These are phyloP conservation scores for Dryadomyces sulphureus DNA, from an alignment of 2,329 filamentous ascomycete species.

Conservation along the genomic window DNA sequence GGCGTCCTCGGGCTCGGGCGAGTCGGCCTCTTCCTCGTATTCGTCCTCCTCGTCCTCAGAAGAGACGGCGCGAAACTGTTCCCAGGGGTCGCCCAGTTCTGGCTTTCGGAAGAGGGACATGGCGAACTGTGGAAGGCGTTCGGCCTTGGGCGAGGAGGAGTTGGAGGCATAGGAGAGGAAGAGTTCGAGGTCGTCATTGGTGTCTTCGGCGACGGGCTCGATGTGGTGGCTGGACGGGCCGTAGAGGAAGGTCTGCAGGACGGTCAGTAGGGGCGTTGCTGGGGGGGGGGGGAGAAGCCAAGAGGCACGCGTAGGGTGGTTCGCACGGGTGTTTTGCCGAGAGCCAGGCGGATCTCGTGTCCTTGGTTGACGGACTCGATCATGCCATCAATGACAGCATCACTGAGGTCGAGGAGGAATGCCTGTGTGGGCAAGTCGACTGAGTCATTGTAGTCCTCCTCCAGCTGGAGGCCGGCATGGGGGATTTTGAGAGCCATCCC, in stretches of 20 bases:
- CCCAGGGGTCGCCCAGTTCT: constrained; percentile 13
- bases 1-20: constrained; percentile 9
- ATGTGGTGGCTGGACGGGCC: constrained; percentile 35
- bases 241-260: constrained; percentile 35
- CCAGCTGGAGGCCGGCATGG: constrained; percentile 41
- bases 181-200: constrained; percentile 23
- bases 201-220: constrained; percentile 28
- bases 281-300: background rate
- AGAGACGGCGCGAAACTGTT: constrained; percentile 9
- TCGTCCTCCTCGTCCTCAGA: constrained; percentile 11
- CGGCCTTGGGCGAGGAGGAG: constrained; percentile 28
- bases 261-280: constrained; percentile 2
- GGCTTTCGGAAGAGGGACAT: constrained; percentile 33
- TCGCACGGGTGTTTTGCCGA: constrained; percentile 47
- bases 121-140: constrained; percentile 32
- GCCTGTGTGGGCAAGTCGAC: constrained; percentile 35
- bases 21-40: constrained; percentile 9
- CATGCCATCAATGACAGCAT: constrained; percentile 46
- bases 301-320: constrained; percentile 4
- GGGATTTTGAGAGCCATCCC: constrained; percentile 35
- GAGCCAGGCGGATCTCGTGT: constrained; percentile 38
- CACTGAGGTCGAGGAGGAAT: constrained; percentile 42
- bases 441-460: constrained; percentile 33
- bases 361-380: constrained; percentile 44
- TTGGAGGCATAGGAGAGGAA: constrained; percentile 38